phyloP scores from a whole-genome alignment of 805 yeast species.

The Candida suzukii region DNA sequence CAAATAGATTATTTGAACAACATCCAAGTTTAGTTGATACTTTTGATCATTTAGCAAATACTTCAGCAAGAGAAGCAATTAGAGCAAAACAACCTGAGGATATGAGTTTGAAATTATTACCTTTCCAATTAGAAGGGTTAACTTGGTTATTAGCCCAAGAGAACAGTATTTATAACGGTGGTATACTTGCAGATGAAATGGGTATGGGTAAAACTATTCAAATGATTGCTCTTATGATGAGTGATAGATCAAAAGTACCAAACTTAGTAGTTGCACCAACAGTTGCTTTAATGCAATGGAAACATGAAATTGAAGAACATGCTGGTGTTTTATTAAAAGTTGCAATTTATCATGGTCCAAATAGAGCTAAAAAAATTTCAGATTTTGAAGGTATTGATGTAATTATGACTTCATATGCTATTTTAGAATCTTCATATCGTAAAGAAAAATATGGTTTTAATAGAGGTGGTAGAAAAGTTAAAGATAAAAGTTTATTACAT shows the following conservation, averaged over 20 bases:
- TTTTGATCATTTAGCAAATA: conserved; percentile 54
- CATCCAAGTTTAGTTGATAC: conserved; percentile 77
- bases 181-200: conserved; percentile 97
- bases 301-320: conserved; percentile 81
- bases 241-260: conserved; percentile 60
- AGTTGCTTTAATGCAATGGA: conserved; percentile 98
- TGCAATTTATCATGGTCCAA: conserved; percentile 80
- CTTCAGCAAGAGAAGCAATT: conserved; percentile 40
- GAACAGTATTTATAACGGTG: conserved; percentile 72
- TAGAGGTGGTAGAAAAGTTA: conserved; percentile 60
- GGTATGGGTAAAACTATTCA: conserved; percentile 99
- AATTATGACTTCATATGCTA: conserved; percentile 86
- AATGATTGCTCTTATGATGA: conserved; percentile 80
- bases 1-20: conserved; percentile 56
- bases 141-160: conserved; percentile 87
- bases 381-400: conserved; percentile 67
- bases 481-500: conserved; percentile 74
- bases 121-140: conserved; percentile 91
- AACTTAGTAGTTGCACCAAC: conserved; percentile 94
- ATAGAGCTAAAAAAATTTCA: conserved; percentile 49
- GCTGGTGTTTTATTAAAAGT: conserved; percentile 65
- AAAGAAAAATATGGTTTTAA: conserved; percentile 80
- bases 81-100: conserved; percentile 72
- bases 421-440: conserved; percentile 78
- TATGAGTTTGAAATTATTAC: conserved; percentile 66